Evolutionary conservation across 2,329 filamentous ascomycete species (phyloP).

Genomic region (Metarhizium guizhouense): DNA sequence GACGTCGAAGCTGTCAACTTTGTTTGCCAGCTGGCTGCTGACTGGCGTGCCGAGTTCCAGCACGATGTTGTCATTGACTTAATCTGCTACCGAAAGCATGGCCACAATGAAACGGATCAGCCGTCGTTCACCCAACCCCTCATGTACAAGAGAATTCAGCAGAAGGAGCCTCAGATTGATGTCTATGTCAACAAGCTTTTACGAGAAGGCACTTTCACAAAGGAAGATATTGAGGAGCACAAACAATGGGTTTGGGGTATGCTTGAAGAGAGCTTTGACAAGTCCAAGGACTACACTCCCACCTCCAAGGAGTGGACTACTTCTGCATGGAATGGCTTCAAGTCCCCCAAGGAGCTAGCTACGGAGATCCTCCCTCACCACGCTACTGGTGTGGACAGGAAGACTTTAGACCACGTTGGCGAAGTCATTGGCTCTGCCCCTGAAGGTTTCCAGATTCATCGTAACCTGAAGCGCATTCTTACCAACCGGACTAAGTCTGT

Average conservation of each 20-base stretch:
- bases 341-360: conserved; percentile 94
- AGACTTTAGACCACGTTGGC: conserved; percentile 73
- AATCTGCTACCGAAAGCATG: conserved; percentile 97
- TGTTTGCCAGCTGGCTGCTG: conserved; percentile 90
- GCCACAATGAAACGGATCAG: conserved; percentile 99
- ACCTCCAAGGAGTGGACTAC: conserved; percentile 98
- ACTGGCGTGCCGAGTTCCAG: conserved; percentile 98
- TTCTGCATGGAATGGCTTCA: conserved; percentile 98
- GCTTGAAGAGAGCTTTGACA: conserved; percentile 94
- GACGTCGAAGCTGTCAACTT: conserved; percentile 98
- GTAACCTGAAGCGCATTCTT: conserved; percentile 95
- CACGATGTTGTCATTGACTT: conserved; percentile 96
- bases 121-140: conserved; percentile 98
- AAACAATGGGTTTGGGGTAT: conserved; percentile 99
- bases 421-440: conserved; percentile 69
- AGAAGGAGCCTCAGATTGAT: conserved; percentile 77
- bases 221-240: conserved; percentile 97
- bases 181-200: conserved; percentile 89
- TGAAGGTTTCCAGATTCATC: conserved; percentile 81
- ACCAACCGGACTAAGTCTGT: conserved; percentile 85
- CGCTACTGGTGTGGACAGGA: conserved; percentile 68
- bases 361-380: conserved; percentile 89
- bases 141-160: conserved; percentile 97
- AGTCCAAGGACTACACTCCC: conserved; percentile 95
- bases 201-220: conserved; percentile 87